phyloP scores from a whole-genome alignment of 192 early-diverging fungal genomes.

The Blastocladiella britannica region DNA sequence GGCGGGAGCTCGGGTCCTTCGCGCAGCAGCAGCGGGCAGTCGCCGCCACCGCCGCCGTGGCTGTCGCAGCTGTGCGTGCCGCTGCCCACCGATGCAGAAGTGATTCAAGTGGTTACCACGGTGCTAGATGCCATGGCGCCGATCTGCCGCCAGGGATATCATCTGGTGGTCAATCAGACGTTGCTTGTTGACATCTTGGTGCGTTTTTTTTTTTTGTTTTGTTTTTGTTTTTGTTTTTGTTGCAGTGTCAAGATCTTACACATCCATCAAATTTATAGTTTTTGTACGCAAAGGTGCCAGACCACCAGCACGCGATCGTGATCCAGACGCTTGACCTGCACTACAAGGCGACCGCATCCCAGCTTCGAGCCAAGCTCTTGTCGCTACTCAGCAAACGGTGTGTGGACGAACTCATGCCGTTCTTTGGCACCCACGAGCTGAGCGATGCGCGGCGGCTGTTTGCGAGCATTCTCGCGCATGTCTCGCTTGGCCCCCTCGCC shows the following conservation, averaged over 20 bases:
- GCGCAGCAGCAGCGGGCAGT: no score
- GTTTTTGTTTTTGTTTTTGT: slow-evolving; percentile 7
- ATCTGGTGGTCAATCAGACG: slow-evolving; percentile 53
- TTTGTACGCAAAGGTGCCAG: slow-evolving; percentile 25
- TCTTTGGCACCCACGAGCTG: slow-evolving; percentile 13
- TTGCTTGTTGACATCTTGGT: slow-evolving; percentile 44
- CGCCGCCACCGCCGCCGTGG: no score
- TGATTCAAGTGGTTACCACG: slow-evolving; percentile 61
- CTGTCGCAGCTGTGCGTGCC: slow-evolving; percentile 6
- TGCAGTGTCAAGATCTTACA: not conserved
- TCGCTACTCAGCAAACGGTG: slow-evolving; percentile 20
- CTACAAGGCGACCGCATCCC: not conserved
- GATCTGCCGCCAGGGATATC: slow-evolving; percentile 32
- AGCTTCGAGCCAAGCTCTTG: not conserved
- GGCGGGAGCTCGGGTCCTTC: no score
- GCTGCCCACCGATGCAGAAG: slow-evolving; percentile 73
- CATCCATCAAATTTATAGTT: no score
- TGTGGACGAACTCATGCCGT: slow-evolving; percentile 23
- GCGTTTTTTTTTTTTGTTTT: slow-evolving; percentile 25
- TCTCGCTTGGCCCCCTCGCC: slow-evolving; percentile 9
- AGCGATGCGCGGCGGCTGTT: slow-evolving; percentile 12
- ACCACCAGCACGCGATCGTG: slow-evolving; percentile 33
- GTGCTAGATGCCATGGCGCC: slow-evolving; percentile 44
- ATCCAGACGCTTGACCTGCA: slow-evolving; percentile 25
- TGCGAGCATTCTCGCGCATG: slow-evolving; percentile 13